Conservation (phyloP, 306 rosid species). For the Quercus engelmannii region DNA sequence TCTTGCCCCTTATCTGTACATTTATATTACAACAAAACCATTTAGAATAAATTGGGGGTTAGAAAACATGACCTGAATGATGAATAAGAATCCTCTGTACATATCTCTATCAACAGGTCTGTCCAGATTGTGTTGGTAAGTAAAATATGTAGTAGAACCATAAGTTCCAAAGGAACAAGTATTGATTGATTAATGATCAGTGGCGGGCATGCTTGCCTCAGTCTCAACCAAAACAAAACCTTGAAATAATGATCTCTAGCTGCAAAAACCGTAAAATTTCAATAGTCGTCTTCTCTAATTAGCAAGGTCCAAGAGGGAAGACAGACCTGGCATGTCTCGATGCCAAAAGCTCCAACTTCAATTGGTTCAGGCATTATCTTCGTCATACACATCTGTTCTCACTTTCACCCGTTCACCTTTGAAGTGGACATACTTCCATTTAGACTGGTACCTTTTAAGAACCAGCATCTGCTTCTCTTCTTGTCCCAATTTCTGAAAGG, state of each 20-base stretch:
- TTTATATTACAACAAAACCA: neutral
- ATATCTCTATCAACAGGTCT: neutral
- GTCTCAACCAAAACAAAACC: neutral
- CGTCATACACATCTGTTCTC: conserved; percentile 42
- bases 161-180: too few relatives aligned
- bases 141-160: neutral
- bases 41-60: too few relatives aligned
- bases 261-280: neutral
- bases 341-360: conserved; percentile 17
- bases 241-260: neutral
- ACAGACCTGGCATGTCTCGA: neutral
- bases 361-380: conserved; percentile 26
- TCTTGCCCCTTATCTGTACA: neutral
- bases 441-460: conserved; percentile 56
- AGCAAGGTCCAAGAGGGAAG: neutral
- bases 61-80: too few relatives aligned
- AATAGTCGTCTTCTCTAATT: neutral
- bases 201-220: too few relatives aligned
- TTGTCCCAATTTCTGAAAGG: conserved; percentile 57
- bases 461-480: conserved; percentile 62
- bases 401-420: conserved; percentile 81
- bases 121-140: neutral
- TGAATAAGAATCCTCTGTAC: too few relatives aligned
- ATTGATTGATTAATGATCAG: too few relatives aligned
- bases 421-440: conserved; percentile 84